phyloP scores from a whole-genome alignment of 306 rosid genomes.

The Senna tora region DNA sequence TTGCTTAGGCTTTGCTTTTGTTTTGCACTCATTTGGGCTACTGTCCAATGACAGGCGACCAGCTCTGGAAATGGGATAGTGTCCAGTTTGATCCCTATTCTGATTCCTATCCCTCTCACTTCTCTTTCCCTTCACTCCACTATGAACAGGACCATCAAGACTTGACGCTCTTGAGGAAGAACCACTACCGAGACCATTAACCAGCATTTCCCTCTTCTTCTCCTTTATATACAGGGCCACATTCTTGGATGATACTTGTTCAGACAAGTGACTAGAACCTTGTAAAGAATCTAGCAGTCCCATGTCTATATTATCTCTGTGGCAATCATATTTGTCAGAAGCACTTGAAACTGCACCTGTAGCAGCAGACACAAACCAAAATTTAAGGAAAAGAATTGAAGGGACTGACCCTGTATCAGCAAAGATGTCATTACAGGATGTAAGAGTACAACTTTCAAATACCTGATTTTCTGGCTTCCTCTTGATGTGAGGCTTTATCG shows the following conservation, averaged over 20 bases:
- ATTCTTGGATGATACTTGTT: slow-evolving; percentile 58
- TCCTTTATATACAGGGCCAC: slow-evolving; percentile 52
- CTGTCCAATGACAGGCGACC: too few relatives aligned
- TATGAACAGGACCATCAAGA: slow-evolving; percentile 45
- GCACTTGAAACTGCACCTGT: slow-evolving; percentile 67
- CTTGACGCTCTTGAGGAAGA: slow-evolving; percentile 60
- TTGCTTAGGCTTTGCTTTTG: slow-evolving; percentile 35
- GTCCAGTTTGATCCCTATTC: slow-evolving; percentile 46
- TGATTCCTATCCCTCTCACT: slow-evolving; percentile 55
- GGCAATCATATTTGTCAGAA: slow-evolving; percentile 56
- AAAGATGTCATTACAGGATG: slow-evolving; percentile 13
- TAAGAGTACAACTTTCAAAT: slow-evolving; percentile 30
- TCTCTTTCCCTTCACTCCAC: slow-evolving; percentile 71
- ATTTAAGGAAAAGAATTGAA: slow-evolving; percentile 3
- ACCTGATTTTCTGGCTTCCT: slow-evolving; percentile 64
- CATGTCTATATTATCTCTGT: slow-evolving; percentile 44
- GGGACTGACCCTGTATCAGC: slow-evolving; percentile 9
- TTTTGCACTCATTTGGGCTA: slow-evolving; percentile 46
- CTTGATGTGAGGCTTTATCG: slow-evolving; percentile 53
- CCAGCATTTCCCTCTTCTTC: slow-evolving; percentile 71
- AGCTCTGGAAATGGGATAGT: slow-evolving; percentile 42
- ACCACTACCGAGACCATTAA: slow-evolving; percentile 59
- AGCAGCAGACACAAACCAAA: slow-evolving; percentile 38
- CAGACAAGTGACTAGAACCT: slow-evolving; percentile 55
- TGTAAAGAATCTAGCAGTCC: slow-evolving; percentile 54